Conservation (phyloP, 1,284 basidiomycete species). For the Pulchroboletus neoregius region DNA sequence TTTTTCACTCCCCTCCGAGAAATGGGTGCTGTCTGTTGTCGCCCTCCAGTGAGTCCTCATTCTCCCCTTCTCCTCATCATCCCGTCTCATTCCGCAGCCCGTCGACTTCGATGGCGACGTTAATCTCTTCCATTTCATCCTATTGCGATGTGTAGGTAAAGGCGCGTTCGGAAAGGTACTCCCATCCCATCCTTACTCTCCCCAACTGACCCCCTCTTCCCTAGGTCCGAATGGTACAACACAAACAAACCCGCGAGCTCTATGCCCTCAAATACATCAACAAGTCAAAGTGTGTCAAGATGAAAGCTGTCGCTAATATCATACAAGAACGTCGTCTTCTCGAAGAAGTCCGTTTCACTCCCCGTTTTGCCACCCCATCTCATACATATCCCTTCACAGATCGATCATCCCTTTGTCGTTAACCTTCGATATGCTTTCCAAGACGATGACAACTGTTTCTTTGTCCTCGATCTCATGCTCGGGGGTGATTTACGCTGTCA, state of each 20-base stretch:
- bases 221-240: constrained; percentile 96
- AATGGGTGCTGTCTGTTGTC: constrained; percentile 85
- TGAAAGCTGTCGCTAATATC: constrained; percentile 96
- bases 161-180: constrained; percentile 95
- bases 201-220: not conserved
- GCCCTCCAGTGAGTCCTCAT: constrained; percentile 56
- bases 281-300: constrained; percentile 95
- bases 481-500: constrained; percentile 93
- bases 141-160: constrained; percentile 92
- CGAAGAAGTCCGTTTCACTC: constrained; percentile 67
- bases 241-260: constrained; percentile 92
- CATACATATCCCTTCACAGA: constrained; percentile 43
- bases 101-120: constrained; percentile 98
- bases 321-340: constrained; percentile 90
- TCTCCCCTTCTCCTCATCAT: not conserved
- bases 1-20: constrained; percentile 23
- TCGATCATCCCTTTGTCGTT: constrained; percentile 96
- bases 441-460: constrained; percentile 99
- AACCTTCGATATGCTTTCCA: constrained; percentile 98
- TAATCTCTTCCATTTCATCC: constrained; percentile 95
- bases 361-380: not conserved
- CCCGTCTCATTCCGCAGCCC: constrained; percentile 50
- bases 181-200: constrained; percentile 11
- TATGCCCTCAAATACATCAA: constrained; percentile 99
- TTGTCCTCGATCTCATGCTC: constrained; percentile 96